Evolutionary conservation across 495 filamentous ascomycete genomes (phyloP), one percentile per base, ranked within the genome.

Genomic region (Aspergillus leporis): DNA sequence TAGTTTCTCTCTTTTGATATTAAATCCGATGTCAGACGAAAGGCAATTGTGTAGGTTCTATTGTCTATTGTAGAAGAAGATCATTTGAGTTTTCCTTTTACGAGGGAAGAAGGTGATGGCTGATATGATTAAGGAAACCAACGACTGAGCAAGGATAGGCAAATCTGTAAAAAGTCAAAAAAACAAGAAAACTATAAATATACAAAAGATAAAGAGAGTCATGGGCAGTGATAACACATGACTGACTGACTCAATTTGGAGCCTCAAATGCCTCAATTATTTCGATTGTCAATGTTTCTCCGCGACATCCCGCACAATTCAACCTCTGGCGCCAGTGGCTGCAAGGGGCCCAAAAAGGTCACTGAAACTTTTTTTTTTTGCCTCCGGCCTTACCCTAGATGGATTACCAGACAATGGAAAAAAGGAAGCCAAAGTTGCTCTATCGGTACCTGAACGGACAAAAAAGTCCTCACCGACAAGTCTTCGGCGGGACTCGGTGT

Each of bases 311-410:
- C 21, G 43, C 13, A 19, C 23, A 47, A 47, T 47, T 23, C 19
- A 47, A 14, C n/a, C n/a, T 32, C 45, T 19, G 40, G 23, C 23
- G 38, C 52, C 36, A 19, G 52, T 28, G 41, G 41, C 54, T 49
- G 54, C 43, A 56, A 56, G 54, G 54, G 43, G 54, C 41, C 51
- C 36, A 53, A 38, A 40, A 23, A 47, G 3, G 7, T 10, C 23
- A 10, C 43, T 47, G 12, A n/a, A 23, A 8, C 5, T 22, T 22
- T 2, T 8, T 7, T 8, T 23, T 47, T 47, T 23, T 22, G 43
- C 19, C 43, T n/a, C 43, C 43, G 3, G 1, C 14, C 40, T 21
- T 40, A 3, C 36, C 16, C 25, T 28, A 28, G 25, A 28, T 40
- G n/a, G 16, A 43, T 43, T 19, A 23, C 12, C 43, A 12, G 43